Conservation (phyloP, 2,329 filamentous ascomycete genomes). For the Fusarium udum region DNA sequence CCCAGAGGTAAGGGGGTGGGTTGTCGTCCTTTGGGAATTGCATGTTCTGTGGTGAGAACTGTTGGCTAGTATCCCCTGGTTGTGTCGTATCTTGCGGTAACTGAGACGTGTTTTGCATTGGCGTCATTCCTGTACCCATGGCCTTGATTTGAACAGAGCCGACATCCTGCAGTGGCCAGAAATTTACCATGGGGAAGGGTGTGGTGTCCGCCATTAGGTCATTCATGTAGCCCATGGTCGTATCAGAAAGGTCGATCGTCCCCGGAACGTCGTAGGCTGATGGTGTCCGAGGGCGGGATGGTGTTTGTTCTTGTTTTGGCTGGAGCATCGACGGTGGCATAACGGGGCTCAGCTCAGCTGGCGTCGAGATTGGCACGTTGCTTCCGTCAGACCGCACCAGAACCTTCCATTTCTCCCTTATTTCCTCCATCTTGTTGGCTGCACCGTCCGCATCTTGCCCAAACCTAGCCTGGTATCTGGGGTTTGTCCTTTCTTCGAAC, state of each 20-base stretch:
- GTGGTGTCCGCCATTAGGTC: constrained; percentile 30
- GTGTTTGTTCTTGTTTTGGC: constrained; percentile 14
- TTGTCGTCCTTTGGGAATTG: constrained; percentile 47
- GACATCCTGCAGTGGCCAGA: constrained; percentile 40
- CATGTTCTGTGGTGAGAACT: constrained; percentile 29
- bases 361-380: constrained; percentile 24
- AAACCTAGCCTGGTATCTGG: constrained; percentile 56
- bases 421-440: constrained; percentile 57
- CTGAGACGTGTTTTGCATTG: not conserved
- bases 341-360: constrained; percentile 11
- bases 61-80: constrained; percentile 8
- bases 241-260: constrained; percentile 42
- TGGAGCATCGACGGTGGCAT: constrained; percentile 28
- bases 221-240: constrained; percentile 44
- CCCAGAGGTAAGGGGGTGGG: constrained; percentile 55
- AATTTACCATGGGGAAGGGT: constrained; percentile 24
- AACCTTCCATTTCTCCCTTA: constrained; percentile 60
- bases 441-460: constrained; percentile 58
- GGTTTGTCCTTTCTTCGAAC: constrained; percentile 56
- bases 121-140: not conserved
- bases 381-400: constrained; percentile 53
- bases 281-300: constrained; percentile 33
- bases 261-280: constrained; percentile 20
- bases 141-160: constrained; percentile 34
- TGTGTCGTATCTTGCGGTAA: constrained; percentile 14